These are phyloP conservation scores for Auricularia sp. DNA, from an alignment of 768 basidiomycete genomes.

Conservation along the genomic window DNA sequence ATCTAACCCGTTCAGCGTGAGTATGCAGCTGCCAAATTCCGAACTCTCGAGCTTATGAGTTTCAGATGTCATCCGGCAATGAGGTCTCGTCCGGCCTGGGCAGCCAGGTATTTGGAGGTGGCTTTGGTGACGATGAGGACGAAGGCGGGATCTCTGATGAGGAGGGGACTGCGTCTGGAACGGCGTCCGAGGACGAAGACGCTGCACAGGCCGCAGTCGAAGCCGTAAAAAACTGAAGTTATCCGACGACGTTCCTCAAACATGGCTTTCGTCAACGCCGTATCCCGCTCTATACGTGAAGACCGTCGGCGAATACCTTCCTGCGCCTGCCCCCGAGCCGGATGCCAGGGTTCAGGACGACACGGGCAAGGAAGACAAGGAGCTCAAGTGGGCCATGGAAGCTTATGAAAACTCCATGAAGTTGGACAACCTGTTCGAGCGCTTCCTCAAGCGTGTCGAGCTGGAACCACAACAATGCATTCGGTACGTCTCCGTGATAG, in stretches of 20 bases:
- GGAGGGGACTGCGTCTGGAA: slow-evolving; percentile 42
- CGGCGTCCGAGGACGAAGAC: slow-evolving; percentile 31
- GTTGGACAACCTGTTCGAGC: slow-evolving; percentile 78
- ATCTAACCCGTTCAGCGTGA: slow-evolving; percentile 63
- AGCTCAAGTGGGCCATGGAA: slow-evolving; percentile 55
- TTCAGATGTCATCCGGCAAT: background rate
- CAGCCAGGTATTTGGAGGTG: slow-evolving; percentile 7
- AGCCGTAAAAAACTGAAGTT: background rate
- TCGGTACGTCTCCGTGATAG: slow-evolving; percentile 41
- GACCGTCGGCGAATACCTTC: slow-evolving; percentile 62
- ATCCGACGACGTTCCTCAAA: background rate
- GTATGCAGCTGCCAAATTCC: slow-evolving; percentile 14
- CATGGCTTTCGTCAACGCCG: slow-evolving; percentile 57
- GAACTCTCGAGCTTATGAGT: background rate
- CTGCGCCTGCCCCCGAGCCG: slow-evolving; percentile 40
- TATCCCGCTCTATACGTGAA: slow-evolving; percentile 64
- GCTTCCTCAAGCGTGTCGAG: slow-evolving; percentile 64
- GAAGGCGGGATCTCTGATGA: slow-evolving; percentile 38
- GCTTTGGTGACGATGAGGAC: slow-evolving; percentile 7
- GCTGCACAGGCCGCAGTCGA: background rate
- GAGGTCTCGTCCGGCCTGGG: background rate
- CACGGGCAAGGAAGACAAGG: slow-evolving; percentile 28
- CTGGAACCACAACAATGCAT: slow-evolving; percentile 77
- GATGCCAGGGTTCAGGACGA: slow-evolving; percentile 34
- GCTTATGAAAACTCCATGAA: slow-evolving; percentile 72